Evolutionary conservation across 371 early-diverging fungal genomes (phyloP).

Genomic region (Mortierella sp.): DNA sequence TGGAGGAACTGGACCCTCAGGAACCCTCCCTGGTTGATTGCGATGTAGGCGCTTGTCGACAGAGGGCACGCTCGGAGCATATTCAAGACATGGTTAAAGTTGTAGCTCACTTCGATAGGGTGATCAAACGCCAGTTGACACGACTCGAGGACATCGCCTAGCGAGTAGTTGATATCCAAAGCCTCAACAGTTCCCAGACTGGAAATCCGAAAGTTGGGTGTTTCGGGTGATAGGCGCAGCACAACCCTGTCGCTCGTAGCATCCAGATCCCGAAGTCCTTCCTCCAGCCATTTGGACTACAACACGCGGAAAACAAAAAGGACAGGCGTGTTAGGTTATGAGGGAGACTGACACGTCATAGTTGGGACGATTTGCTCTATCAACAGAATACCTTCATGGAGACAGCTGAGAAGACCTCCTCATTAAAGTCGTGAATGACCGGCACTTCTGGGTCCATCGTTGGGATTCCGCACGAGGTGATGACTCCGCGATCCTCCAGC

Average conservation of each 20-base stretch:
- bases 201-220: constrained; percentile 48
- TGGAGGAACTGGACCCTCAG: constrained; percentile 49
- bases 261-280: constrained; percentile 47
- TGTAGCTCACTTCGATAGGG: constrained; percentile 41
- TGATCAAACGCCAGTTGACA: constrained; percentile 28
- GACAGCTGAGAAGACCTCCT: constrained; percentile 27
- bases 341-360: too few species aligned
- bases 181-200: constrained; percentile 55
- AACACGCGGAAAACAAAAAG: neutral
- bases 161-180: constrained; percentile 50
- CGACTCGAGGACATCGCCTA: constrained; percentile 49
- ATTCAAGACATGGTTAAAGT: constrained; percentile 42
- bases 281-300: constrained; percentile 52
- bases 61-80: constrained; percentile 36
- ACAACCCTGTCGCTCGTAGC: constrained; percentile 47
- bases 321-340: neutral
- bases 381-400: constrained; percentile 35
- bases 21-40: constrained; percentile 44
- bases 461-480: constrained; percentile 47
- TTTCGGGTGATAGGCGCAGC: constrained; percentile 37
- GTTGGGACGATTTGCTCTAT: too few species aligned
- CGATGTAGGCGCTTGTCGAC: constrained; percentile 31
- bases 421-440: constrained; percentile 40
- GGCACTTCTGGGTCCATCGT: constrained; percentile 49
- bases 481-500: constrained; percentile 42